Evolutionary conservation across 2,329 filamentous ascomycete species (phyloP).

Genomic region (Fusarium poae): DNA sequence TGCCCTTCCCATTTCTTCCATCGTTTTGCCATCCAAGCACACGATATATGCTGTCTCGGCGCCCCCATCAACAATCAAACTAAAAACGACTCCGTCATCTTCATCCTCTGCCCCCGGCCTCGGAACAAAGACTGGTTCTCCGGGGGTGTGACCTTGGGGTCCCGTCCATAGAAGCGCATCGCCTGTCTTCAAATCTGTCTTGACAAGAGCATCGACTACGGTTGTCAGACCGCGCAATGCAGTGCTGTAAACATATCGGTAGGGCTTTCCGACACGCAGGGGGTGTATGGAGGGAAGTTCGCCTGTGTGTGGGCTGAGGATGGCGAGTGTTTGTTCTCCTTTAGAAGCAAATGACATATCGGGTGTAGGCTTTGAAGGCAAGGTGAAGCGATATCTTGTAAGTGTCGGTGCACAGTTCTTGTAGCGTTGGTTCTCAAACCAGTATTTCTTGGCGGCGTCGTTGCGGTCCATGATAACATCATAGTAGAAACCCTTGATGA

Average conservation of each 20-base stretch:
- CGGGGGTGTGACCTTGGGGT: slow-evolving; percentile 71
- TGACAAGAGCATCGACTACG: slow-evolving; percentile 72
- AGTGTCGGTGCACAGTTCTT: slow-evolving; percentile 56
- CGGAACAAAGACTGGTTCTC: slow-evolving; percentile 76
- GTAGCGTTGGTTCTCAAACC: slow-evolving; percentile 56
- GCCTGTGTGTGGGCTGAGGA: slow-evolving; percentile 66
- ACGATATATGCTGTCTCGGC: slow-evolving; percentile 72
- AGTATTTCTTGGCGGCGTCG: slow-evolving; percentile 59
- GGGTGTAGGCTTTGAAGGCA: slow-evolving; percentile 47
- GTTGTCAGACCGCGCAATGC: slow-evolving; percentile 69
- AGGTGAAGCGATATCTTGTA: slow-evolving; percentile 59
- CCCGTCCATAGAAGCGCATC: slow-evolving; percentile 69
- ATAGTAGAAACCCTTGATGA: slow-evolving; percentile 77
- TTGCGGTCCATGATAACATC: slow-evolving; percentile 71
- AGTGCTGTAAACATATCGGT: slow-evolving; percentile 73
- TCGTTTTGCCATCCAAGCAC: slow-evolving; percentile 71
- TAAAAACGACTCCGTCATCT: slow-evolving; percentile 73
- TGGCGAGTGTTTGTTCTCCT: slow-evolving; percentile 58
- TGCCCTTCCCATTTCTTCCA: slow-evolving; percentile 74
- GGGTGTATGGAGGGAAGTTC: slow-evolving; percentile 78
- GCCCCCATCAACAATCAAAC: slow-evolving; percentile 73
- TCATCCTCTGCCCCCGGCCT: slow-evolving; percentile 61
- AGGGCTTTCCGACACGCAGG: slow-evolving; percentile 61
- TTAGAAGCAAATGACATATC: slow-evolving; percentile 34
- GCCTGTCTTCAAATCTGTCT: slow-evolving; percentile 71